Evolutionary conservation across 2,329 filamentous ascomycete genomes (phyloP).

Genomic region (Aspergillus sp.): DNA sequence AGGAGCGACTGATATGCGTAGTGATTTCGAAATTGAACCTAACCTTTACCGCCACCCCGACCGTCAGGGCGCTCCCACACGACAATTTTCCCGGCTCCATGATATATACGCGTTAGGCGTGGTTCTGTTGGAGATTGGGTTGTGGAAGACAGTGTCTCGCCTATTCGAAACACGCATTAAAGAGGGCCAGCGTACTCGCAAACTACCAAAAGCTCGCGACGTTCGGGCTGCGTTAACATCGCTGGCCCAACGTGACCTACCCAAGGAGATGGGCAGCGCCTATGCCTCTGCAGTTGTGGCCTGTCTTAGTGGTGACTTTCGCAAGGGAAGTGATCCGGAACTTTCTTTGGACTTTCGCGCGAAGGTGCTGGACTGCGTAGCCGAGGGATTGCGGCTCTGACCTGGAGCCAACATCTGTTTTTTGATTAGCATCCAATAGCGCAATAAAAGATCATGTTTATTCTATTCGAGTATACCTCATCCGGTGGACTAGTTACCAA

Average conservation of each 20-base stretch:
- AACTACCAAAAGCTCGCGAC: conserved; percentile 23
- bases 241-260: conserved; percentile 22
- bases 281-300: conserved; percentile 27
- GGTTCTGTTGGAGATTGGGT: conserved; percentile 41
- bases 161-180: conserved; percentile 29
- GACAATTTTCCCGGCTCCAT: conserved; percentile 32
- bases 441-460: no score
- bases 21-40: conserved; percentile 28
- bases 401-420: no score
- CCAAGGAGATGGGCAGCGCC: conserved; percentile 28
- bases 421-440: no score
- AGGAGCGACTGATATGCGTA: conserved; percentile 26
- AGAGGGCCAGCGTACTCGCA: conserved; percentile 24
- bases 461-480: no score
- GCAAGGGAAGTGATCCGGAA: conserved; percentile 22
- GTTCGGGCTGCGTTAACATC: conserved; percentile 21
- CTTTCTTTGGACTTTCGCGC: conserved; percentile 29
- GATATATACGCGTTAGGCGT: conserved; percentile 45
- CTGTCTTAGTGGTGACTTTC: conserved; percentile 26
- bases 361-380: conserved; percentile 20
- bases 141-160: conserved; percentile 33
- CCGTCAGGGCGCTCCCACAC: conserved; percentile 31
- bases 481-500: no score
- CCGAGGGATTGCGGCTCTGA: neutral
- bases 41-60: conserved; percentile 37